Evolutionary conservation across 2,329 filamentous ascomycete genomes (phyloP).

Genomic region (Ascochyta rabiei): DNA sequence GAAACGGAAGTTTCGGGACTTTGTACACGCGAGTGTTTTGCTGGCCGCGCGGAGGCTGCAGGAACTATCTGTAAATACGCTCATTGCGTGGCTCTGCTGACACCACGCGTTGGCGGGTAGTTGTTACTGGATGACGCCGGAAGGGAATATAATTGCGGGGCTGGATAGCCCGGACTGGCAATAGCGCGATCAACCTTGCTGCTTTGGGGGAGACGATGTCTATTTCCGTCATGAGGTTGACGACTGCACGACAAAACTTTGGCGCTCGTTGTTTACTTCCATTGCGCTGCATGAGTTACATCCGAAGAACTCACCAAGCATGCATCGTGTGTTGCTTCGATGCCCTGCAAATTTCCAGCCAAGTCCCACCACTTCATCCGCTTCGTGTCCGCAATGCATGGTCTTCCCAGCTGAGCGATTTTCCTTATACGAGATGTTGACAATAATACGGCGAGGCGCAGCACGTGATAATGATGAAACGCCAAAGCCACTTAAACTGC

Average conservation of each 20-base stretch:
- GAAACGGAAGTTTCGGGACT: slow-evolving; percentile 10
- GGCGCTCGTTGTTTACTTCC: slow-evolving; percentile 10
- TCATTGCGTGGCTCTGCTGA: slow-evolving; percentile 20
- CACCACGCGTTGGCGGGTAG: slow-evolving; percentile 11
- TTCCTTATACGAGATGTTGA: background rate
- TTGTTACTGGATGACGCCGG: slow-evolving; percentile 14
- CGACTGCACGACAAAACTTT: slow-evolving; percentile 9
- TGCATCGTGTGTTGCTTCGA: background rate
- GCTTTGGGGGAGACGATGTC: slow-evolving; percentile 3
- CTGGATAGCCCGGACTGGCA: background rate
- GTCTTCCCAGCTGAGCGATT: slow-evolving; percentile 15
- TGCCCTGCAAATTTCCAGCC: background rate
- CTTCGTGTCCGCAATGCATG: background rate
- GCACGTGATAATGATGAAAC: background rate
- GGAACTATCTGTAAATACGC: slow-evolving; percentile 12
- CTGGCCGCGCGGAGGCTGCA: slow-evolving; percentile 19
- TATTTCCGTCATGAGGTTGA: slow-evolving; percentile 9
- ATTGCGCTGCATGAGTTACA: background rate
- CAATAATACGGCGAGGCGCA: slow-evolving; percentile 1
- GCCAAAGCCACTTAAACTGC: too few species aligned
- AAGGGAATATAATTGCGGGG: slow-evolving; percentile 8
- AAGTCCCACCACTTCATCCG: background rate
- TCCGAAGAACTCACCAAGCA: too few species aligned
- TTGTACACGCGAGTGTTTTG: slow-evolving; percentile 11
- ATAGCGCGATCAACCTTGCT: slow-evolving; percentile 3